Base-by-base conservation (phyloP, 495 filamentous ascomycete genomes). In the Penicillium canariense region DNA sequence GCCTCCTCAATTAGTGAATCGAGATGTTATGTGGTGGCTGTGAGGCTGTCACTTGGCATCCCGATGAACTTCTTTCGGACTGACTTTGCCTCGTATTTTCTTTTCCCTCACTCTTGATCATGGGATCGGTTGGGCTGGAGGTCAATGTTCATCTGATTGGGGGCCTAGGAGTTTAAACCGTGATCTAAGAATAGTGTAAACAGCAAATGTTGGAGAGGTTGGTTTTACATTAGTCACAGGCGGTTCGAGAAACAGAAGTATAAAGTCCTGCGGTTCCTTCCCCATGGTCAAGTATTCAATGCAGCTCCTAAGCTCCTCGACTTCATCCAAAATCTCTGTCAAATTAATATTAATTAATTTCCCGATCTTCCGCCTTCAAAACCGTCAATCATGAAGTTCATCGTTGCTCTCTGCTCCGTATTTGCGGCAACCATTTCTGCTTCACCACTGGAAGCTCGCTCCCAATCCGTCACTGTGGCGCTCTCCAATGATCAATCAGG, bases 401-500 rank as follows among this genome's bases (percentile, higher is more conserved):
- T 52, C 35, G 20, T 56, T 32, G 43, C 55, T 26, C 12, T 56
- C 31, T 5, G 47, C 45, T 50, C 61, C 36, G 32, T 62, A 38
- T 25, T 71, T 26, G 62, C 39, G 25, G 38, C 52, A 46, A 26
- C 39, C n/a, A 42, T 54, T 39, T 38, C 57, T 18, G 59, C 62
- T 18, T 50, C 50, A 4, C 55, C 58, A 4, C 17, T 64, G 7
- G 61, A 59, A 23, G 50, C 50, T 26, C 64, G 56, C 36, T 8
- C 40, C 7, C 44, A 28, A 10, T 30, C 30, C 20, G 57, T 61
- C 17, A 58, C 59, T 6, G 28, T 66, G 4, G 55, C 62, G 18
- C 62, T 68, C 20, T 53, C 62, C 12, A 68, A 68, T 35, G 65
- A 68, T 22, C 55, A 61, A 27, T 46, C 54, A n/a, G 65, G 65